Base-by-base conservation (phyloP, 441 rosid genomes). In the Erodium texanum region DNA sequence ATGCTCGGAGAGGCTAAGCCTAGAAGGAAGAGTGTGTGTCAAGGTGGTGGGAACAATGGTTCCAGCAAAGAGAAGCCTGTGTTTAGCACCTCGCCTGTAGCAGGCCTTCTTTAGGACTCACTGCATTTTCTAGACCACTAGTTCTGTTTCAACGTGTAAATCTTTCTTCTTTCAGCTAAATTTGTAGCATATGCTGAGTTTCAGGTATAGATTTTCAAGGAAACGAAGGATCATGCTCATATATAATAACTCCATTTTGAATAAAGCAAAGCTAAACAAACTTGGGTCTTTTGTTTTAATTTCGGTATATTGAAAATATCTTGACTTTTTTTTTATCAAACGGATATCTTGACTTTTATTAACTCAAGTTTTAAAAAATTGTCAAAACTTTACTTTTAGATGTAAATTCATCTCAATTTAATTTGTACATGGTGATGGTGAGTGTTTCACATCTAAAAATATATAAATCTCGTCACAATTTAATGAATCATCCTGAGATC, bases 1-100 rank as follows among this genome's bases (percentile, higher is more conserved):
- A 89, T 89, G 97, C 93, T 93, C 14, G 88, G 88, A 54, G 93
- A 93, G 84, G 96, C 97, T 16, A 93, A 88, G 70, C 99, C 97
- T 0, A 74, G 93, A 67, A 83, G 96, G 82, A 89, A 93, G 81
- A 91, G 93, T 65, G 77, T 83, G 1, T 82, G 91, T 38, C 78
- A 79, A 16, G 74, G 74, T 29, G 15, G 71, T 70, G 20, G 73
- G n/a, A n/a, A 27, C 29, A 27, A 27, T 32, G 36, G 6, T 32
- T 32, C 36, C 7, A 32, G 36, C 36, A 32, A 32, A 32, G 36
- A 32, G 36, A 32, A 32, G 86, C 76, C 5, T 82, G 48, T 83
- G 41, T 84, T 85, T 64, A 79, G 76, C 63, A 75, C 68, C 77
- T 82, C 88, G 14, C 88, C 86, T 0, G 83, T 77, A 18, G 48